phyloP scores from a whole-genome alignment of 2,329 filamentous ascomycete genomes.

The Pseudomassariella vexata region DNA sequence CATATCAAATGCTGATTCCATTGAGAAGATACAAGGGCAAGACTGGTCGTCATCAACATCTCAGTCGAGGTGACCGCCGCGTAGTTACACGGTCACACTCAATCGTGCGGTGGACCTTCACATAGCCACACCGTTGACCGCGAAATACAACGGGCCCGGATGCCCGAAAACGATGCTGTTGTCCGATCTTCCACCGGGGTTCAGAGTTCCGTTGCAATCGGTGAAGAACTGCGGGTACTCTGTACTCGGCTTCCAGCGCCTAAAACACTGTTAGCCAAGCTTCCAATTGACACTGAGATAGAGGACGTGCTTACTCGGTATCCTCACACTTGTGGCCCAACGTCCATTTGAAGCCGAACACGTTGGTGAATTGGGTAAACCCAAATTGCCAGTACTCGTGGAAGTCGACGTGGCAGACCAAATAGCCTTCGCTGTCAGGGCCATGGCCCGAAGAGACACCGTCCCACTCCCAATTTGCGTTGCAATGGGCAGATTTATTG shows the following conservation, averaged over 20 bases:
- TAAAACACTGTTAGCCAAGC: no score
- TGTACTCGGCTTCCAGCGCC: neutral
- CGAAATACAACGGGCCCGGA: conserved; percentile 1
- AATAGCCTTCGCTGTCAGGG: conserved; percentile 19
- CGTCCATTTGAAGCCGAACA: conserved; percentile 6
- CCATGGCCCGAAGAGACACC: conserved; percentile 13
- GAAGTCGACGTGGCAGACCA: conserved; percentile 6
- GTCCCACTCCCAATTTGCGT: conserved; percentile 17
- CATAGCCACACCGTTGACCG: conserved; percentile 3
- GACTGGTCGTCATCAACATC: no score
- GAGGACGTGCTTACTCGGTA: conserved; percentile 3
- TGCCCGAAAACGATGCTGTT: conserved; percentile 3
- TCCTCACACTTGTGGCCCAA: conserved; percentile 4
- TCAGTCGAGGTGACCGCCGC: no score
- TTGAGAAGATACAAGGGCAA: no score
- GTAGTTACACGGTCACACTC: no score
- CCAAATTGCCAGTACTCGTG: conserved; percentile 7
- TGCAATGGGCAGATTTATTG: conserved; percentile 10
- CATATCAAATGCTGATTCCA: no score
- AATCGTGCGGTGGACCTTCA: no score
- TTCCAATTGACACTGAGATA: no score
- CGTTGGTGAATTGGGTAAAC: neutral
- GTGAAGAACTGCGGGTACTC: conserved; percentile 4
- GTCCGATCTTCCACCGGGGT: conserved; percentile 1
- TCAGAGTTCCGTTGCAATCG: conserved; percentile 4